Evolutionary conservation across 202 grass and related monocot genomes (phyloP), one percentile per base, ranked within the genome.

Genomic region (Sporobolus alterniflorus): DNA sequence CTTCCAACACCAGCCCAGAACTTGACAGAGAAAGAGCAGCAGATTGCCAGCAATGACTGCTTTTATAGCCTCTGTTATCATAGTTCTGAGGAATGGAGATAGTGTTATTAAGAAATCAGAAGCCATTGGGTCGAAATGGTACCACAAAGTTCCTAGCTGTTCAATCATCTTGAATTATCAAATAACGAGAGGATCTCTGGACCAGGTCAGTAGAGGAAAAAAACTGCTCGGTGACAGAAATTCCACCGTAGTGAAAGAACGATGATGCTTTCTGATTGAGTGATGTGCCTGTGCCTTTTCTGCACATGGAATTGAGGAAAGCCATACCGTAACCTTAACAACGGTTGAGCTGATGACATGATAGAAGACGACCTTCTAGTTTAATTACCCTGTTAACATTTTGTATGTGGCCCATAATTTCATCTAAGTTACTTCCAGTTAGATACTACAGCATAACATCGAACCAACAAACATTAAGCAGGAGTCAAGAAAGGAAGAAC

Each of bases 1-100:
- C 78, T 28, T 78, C 73, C 40, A 29, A 74, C 43, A 86, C 69
- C 59, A 67, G 17, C 70, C 75, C 36, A 54, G 54, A 26, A 8
- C 63, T 89, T 7, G 79, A 65, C 22, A 75, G 59, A 51, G 49
- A 63, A 81, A 43, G 43, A 11, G 3, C 50, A 21, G n/a, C 15
- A 44, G 49, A 7, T n/a, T 24, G 7, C 7, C 21, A 24, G 54
- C 31, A 56, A 33, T 79, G 59, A 55, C 51, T 81, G 17, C 77
- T 50, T 43, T 70, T 72, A 70, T 83, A 65, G 31, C 43, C 7
- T 59, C 65, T 62, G 56, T 50, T 71, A n/a, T 73, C 65, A 24
- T 39, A 33, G 5, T 54, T 39, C 12, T 49, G 59, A 78, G 44
- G 20, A 43, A 77, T 33, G 59, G 3, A 31, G 21, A 64, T 55